Evolutionary conservation across 2,329 filamentous ascomycete genomes (phyloP).

Genomic region (Chalaropsis thielavioides): DNA sequence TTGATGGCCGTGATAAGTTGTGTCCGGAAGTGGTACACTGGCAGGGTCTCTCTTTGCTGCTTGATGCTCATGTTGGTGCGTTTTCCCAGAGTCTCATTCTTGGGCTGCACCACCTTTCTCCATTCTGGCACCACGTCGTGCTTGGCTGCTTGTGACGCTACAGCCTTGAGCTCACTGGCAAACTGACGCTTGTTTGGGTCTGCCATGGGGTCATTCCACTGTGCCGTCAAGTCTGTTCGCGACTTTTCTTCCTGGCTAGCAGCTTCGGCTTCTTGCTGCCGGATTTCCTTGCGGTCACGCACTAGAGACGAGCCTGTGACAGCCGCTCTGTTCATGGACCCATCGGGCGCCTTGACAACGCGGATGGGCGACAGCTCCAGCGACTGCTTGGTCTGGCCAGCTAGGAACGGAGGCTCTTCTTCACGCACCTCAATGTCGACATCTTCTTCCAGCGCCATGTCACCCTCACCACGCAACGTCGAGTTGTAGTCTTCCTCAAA

Average conservation of each 20-base stretch:
- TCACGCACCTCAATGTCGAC: conserved; percentile 94
- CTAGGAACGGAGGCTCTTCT: conserved; percentile 90
- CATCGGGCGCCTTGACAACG: conserved; percentile 93
- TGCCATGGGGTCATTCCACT: conserved; percentile 97
- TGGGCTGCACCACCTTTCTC: conserved; percentile 70
- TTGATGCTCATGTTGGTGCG: conserved; percentile 87
- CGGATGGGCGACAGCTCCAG: conserved; percentile 89
- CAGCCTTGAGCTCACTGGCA: conserved; percentile 62
- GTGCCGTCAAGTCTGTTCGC: conserved; percentile 69
- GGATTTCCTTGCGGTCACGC: conserved; percentile 77
- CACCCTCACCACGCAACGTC: conserved; percentile 69
- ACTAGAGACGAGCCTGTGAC: conserved; percentile 83
- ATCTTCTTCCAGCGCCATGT: conserved; percentile 87
- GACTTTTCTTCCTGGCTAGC: conserved; percentile 52
- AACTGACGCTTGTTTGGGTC: conserved; percentile 74
- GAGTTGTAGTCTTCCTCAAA: conserved; percentile 88
- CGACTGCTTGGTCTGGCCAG: conserved; percentile 91
- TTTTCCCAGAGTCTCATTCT: conserved; percentile 69
- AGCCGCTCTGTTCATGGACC: conserved; percentile 91
- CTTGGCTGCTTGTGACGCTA: conserved; percentile 44
- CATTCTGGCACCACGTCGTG: conserved; percentile 72
- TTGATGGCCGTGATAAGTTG: conserved; percentile 76
- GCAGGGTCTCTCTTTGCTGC: conserved; percentile 78
- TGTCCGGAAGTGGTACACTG: conserved; percentile 75
- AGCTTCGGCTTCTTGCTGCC: conserved; percentile 73